phyloP scores from a whole-genome alignment of 345 rosid species.

The Euphorbia peplus region DNA sequence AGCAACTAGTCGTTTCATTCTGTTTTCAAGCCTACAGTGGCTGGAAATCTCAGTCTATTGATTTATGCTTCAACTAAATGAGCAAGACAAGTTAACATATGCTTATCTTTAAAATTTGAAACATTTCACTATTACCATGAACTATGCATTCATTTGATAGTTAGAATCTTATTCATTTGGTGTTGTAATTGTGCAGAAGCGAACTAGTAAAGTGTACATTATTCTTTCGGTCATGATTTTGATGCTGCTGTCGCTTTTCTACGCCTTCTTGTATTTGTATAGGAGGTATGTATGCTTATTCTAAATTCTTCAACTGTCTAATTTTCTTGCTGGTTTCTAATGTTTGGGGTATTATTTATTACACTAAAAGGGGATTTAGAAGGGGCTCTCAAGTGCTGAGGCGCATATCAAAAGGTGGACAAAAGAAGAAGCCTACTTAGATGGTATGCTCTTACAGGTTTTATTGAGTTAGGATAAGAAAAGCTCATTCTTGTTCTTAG shows the following conservation, averaged over 20 bases:
- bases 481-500: not conserved
- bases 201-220: constrained; percentile 18
- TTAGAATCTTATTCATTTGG: not conserved
- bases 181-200: constrained; percentile 18
- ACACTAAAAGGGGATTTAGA: constrained; percentile 24
- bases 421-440: constrained; percentile 21
- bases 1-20: not conserved
- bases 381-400: constrained; percentile 22
- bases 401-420: constrained; percentile 22
- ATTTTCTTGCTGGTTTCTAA: not conserved
- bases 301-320: not conserved
- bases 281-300: constrained; percentile 17
- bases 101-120: not conserved
- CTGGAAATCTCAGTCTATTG: not conserved
- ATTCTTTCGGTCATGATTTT: constrained; percentile 22
- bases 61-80: not conserved
- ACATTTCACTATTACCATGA: not conserved
- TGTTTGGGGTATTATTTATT: not conserved
- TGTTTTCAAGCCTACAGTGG: not conserved
- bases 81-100: not conserved
- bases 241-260: constrained; percentile 28
- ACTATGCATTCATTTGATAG: not conserved
- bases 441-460: too few species aligned
- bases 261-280: constrained; percentile 25
- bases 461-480: not conserved